phyloP scores from a whole-genome alignment of 495 filamentous ascomycete genomes.

The Bombardia bombarda region DNA sequence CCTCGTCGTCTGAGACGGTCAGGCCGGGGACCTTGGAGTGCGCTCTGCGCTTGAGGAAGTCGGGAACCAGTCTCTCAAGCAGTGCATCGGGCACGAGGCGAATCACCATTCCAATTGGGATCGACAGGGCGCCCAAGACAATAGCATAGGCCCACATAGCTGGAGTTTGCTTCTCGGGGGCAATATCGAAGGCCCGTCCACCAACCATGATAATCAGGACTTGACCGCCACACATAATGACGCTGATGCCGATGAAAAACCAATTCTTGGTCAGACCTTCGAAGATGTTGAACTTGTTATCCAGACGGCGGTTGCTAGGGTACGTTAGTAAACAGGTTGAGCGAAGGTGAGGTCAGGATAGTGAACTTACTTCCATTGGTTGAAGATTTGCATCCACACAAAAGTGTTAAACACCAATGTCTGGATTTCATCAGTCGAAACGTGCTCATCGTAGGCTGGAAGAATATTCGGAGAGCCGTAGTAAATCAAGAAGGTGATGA shows the following conservation, averaged over 20 bases:
- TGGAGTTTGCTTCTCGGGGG: conserved; percentile 44
- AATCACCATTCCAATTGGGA: conserved; percentile 65
- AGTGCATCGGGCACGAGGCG: conserved; percentile 50
- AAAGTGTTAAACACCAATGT: conserved; percentile 90
- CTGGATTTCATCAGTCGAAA: conserved; percentile 41
- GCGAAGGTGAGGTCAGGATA: no score
- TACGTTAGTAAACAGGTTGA: conserved; percentile 16
- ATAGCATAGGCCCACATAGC: conserved; percentile 73
- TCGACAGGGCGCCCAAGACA: conserved; percentile 60
- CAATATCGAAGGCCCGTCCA: conserved; percentile 63
- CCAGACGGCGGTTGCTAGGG: conserved; percentile 67
- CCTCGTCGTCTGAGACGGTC: conserved; percentile 67
- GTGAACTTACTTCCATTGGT: conserved; percentile 76
- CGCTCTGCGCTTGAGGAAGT: conserved; percentile 58
- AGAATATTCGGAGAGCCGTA: conserved; percentile 61
- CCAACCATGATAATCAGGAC: conserved; percentile 76
- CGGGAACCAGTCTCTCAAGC: conserved; percentile 58
- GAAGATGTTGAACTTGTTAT: conserved; percentile 86
- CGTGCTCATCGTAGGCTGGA: conserved; percentile 26
- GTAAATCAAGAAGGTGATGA: conserved; percentile 69
- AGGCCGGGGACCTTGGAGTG: conserved; percentile 37
- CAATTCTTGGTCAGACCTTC: conserved; percentile 70
- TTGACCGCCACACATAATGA: conserved; percentile 71
- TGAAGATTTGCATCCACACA: conserved; percentile 96
- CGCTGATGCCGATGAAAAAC: conserved; percentile 78